phyloP scores from a whole-genome alignment of 768 basidiomycete species.

The Cystobasidium tubakii region DNA sequence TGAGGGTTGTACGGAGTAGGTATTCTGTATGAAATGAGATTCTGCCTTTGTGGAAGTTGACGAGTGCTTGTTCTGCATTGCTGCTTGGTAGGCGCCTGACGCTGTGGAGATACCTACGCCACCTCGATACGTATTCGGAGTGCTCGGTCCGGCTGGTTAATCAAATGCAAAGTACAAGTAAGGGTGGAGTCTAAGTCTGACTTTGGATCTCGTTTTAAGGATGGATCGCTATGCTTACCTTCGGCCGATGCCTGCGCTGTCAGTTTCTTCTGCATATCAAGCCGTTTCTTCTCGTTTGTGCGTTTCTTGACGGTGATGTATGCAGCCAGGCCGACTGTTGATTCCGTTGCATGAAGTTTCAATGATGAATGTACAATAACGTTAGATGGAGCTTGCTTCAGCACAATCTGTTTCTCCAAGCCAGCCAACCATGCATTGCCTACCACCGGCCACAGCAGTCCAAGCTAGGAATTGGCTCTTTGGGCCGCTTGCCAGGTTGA shows the following conservation, averaged over 20 bases:
- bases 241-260: neutral
- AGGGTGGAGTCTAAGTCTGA: too few species aligned
- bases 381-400: neutral
- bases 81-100: neutral
- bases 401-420: neutral
- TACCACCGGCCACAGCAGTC: constrained; percentile 18
- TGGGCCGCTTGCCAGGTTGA: constrained; percentile 11
- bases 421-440: neutral
- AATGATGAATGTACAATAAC: neutral
- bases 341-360: neutral
- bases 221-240: neutral
- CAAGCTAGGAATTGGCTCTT: constrained; percentile 12
- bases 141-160: neutral
- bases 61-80: neutral
- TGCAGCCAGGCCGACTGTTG: neutral
- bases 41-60: neutral
- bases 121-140: neutral
- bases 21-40: neutral
- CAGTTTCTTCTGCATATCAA: constrained; percentile 13
- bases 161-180: too few species aligned
- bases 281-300: neutral
- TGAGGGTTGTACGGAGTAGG: neutral
- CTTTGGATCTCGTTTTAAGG: too few species aligned
- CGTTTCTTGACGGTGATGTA: constrained; percentile 16
- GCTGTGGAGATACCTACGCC: constrained; percentile 2